Evolutionary conservation across 306 rosid genomes (phyloP), one percentile per base, ranked within the genome.

Genomic region (Sicyos edulis): DNA sequence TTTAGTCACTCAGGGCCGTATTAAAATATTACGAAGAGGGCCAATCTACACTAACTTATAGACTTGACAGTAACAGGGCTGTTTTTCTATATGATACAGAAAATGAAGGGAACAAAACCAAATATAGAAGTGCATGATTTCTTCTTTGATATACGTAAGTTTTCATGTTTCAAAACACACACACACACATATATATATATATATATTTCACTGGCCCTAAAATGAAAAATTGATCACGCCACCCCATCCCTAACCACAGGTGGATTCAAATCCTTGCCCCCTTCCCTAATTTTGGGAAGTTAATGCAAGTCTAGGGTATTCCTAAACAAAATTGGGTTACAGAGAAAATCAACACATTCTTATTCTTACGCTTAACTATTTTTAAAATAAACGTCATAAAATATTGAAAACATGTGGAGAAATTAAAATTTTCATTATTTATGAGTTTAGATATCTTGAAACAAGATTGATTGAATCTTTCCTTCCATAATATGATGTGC

Each of bases 281-380:
- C 20, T 60, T 61, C 67, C 68, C 68, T 62, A 62, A 37, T 62
- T 62, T 34, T 10, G 22, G 22, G 49, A 62, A 62, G 49, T 34
- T 61, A 34, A n/a, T 32, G 50, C 15, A 34, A 34, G 24, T 42
- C 3, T 62, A 62, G 69, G 24, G 45, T 37, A 34, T 62, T 10
- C 3, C 22, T 50, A 54, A 54, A 54, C 59, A 20, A 54, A 22
- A 54, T 54, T n/a, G 59, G 59, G 59, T 19, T 19, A 22, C 9
- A 17, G 59, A 22, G 26, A 19, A 54, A 54, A 54, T 3, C 22
- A 32, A 54, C 68, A 3, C 14, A 4, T 62, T 34, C 34, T 62
- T 62, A 16, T 16, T 34, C 7, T 62, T 16, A 62, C 12, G 16
- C 40, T 37, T 32, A 16, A 15, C 22, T 62, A 61, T 62, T 34